These are phyloP conservation scores for Pisolithus sp. DNA, from an alignment of 768 basidiomycete species.

Conservation along the genomic window DNA sequence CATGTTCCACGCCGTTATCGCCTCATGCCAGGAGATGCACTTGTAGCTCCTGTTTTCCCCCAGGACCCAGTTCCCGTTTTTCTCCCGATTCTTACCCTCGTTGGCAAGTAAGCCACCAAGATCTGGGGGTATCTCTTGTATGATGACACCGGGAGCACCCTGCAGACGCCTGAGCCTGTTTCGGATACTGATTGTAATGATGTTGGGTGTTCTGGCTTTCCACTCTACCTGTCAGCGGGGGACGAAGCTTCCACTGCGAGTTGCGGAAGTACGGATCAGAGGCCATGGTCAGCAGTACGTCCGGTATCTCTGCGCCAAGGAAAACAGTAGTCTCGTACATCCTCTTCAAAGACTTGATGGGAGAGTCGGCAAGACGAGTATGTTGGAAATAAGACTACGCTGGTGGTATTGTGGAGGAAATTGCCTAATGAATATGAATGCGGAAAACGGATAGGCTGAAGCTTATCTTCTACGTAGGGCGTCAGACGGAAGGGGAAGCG, in stretches of 20 bases:
- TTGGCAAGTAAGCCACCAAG: conserved; percentile 67
- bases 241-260: conserved; percentile 85
- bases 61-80: conserved; percentile 51
- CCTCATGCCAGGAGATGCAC: conserved; percentile 54
- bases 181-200: too few species aligned
- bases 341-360: conserved; percentile 31
- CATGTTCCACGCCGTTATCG: conserved; percentile 58
- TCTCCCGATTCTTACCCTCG: conserved; percentile 51
- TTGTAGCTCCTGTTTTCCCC: conserved; percentile 50
- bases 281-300: conserved; percentile 81
- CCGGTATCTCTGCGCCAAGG: conserved; percentile 74
- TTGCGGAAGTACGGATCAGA: conserved; percentile 94
- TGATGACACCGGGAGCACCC: conserved; percentile 86
- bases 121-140: conserved; percentile 95
- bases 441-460: too few species aligned
- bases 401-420: too few species aligned
- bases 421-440: too few species aligned
- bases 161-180: too few species aligned
- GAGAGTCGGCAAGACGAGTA: too few species aligned
- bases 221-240: too few species aligned
- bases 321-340: conserved; percentile 95
- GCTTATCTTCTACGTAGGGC: conserved; percentile 25
- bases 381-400: too few species aligned
- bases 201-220: too few species aligned
- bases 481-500: too few species aligned